phyloP scores from a whole-genome alignment of 331 rosid species.

The Arachis monticola region DNA sequence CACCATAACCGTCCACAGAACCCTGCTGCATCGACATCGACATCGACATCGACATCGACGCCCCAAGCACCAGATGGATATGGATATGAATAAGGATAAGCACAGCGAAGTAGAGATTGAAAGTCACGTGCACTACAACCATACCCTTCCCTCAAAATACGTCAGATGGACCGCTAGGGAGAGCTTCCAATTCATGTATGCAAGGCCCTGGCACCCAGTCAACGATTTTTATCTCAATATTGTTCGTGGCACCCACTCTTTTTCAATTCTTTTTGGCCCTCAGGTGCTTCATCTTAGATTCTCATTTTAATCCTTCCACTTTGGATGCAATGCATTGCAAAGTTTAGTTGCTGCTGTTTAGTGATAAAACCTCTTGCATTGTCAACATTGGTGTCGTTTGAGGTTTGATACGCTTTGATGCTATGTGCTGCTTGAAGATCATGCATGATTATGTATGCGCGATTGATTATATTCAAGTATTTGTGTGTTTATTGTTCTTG shows the following conservation, averaged over 20 bases:
- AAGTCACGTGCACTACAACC: slow-evolving; percentile 66
- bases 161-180: slow-evolving; percentile 85
- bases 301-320: background rate
- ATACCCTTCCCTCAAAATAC: slow-evolving; percentile 63
- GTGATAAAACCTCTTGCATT: background rate
- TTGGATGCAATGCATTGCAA: background rate
- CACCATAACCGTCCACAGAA: background rate
- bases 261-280: slow-evolving; percentile 54
- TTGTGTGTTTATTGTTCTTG: slow-evolving; percentile 25
- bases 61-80: no score
- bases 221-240: slow-evolving; percentile 61
- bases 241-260: slow-evolving; percentile 55
- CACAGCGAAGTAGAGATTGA: slow-evolving; percentile 5
- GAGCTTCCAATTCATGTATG: slow-evolving; percentile 73
- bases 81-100: slow-evolving; percentile 49
- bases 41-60: background rate
- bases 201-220: slow-evolving; percentile 78
- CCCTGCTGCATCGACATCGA: background rate
- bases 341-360: background rate
- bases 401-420: background rate
- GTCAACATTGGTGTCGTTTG: background rate
- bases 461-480: slow-evolving; percentile 6
- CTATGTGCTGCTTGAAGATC: background rate
- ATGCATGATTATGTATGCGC: background rate
- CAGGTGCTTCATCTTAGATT: slow-evolving; percentile 35